These are phyloP conservation scores for Polytrichum formosum DNA, from an alignment of 225 moss, liverwort and hornwort genomes.

Conservation along the genomic window DNA sequence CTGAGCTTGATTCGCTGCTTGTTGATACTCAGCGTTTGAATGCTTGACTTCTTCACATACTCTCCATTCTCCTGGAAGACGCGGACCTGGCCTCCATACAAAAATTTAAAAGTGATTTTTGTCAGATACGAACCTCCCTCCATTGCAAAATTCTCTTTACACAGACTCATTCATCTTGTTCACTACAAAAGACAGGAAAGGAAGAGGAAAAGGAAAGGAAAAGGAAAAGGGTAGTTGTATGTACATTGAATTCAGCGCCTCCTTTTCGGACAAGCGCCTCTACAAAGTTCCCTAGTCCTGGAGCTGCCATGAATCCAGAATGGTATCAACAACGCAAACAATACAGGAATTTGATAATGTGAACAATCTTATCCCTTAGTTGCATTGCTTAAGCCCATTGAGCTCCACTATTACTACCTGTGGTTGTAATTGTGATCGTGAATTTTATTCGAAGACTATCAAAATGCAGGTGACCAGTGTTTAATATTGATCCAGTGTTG, in stretches of 20 bases:
- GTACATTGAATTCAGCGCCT: slow-evolving; percentile 50
- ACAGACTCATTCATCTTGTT: neutral
- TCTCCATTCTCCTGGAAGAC: slow-evolving; percentile 62
- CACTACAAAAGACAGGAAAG: neutral
- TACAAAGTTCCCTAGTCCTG: slow-evolving; percentile 52
- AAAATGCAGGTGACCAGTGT: too few relatives aligned
- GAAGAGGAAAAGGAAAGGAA: neutral
- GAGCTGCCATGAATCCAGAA: slow-evolving; percentile 30
- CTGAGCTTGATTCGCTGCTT: slow-evolving; percentile 45
- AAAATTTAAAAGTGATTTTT: slow-evolving; percentile 6
- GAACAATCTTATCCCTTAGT: too few relatives aligned
- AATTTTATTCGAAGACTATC: too few relatives aligned
- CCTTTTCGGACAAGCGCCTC: slow-evolving; percentile 51
- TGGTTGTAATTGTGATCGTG: too few relatives aligned
- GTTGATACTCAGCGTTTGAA: slow-evolving; percentile 42
- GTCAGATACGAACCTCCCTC: slow-evolving; percentile 8
- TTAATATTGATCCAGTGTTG: too few relatives aligned
- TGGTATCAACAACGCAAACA: neutral
- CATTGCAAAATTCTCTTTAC: neutral
- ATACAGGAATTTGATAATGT: too few relatives aligned
- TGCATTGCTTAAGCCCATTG: too few relatives aligned
- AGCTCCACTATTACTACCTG: too few relatives aligned
- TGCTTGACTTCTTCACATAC: slow-evolving; percentile 29
- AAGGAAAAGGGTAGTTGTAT: neutral
- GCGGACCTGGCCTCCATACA: slow-evolving; percentile 28